Base-by-base conservation (phyloP, 148 eudicot genomes). In the Tetragonia tetragonoides region DNA sequence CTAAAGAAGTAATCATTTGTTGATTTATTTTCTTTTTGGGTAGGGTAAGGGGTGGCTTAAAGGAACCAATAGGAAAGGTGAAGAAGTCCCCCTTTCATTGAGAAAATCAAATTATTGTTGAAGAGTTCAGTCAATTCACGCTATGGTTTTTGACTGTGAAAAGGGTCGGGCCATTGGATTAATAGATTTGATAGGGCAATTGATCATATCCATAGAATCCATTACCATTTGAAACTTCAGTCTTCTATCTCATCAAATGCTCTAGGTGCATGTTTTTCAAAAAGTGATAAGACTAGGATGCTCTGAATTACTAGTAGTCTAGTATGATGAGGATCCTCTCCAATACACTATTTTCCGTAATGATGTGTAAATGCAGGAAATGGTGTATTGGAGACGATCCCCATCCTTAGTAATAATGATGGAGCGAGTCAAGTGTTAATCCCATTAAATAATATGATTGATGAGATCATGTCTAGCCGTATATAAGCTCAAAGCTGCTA, bases 61-160 rank as follows among this genome's bases (percentile, higher is more conserved):
- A 75, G 68, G 9, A 73, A 61, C 68, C 41, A 74, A 42, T 74
- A 40, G 51, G 51, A 10, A 61, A 28, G 68, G 68, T 46, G 5
- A 37, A 44, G 59, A 75, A 75, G 56, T 51, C 56, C 11, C 39
- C 61, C 66, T 73, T 73, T 73, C 65, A 57, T 57, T 34, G 44
- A 74, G 67, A n/a, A 60, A 18, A 39, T 44, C 39, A 46, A 63
- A 61, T 75, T 15, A 44, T 24, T 4, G 49, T 16, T 53, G 37
- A 23, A 44, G 56, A 75, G 53, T 75, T 61, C 51, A 41, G 77
- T 61, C 77, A 24, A 60, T 62, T 74, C 66, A 74, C 77, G 68
- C 68, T 15, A 75, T 3, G n/a, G 60, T 56, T 56, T 56, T 20
- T 56, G 60, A 56, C 12, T 15, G 60, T 56, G 60, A 56, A 56